phyloP scores from a whole-genome alignment of 2,329 filamentous ascomycete genomes.

The Cladophialophora immunda region DNA sequence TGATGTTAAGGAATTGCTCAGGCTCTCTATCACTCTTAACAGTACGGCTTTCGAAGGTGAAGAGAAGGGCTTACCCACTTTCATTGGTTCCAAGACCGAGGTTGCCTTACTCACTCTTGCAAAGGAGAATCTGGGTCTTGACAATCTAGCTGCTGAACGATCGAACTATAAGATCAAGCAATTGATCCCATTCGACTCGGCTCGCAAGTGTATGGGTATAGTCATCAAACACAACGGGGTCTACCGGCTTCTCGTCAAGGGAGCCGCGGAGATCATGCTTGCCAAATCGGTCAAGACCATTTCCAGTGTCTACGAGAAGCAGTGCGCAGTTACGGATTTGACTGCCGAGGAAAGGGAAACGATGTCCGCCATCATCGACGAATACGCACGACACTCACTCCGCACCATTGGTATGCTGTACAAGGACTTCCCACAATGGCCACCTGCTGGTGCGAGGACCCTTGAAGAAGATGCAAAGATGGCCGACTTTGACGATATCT shows the following conservation, averaged over 20 bases:
- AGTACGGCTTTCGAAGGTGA: slow-evolving; percentile 81
- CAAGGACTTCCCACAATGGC: slow-evolving; percentile 75
- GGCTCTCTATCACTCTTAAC: slow-evolving; percentile 56
- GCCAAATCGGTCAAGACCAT: slow-evolving; percentile 47
- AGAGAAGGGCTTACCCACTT: slow-evolving; percentile 70
- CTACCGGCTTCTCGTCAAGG: slow-evolving; percentile 59
- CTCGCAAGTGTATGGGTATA: slow-evolving; percentile 71
- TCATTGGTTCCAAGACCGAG: slow-evolving; percentile 81
- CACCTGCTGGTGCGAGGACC: slow-evolving; percentile 64
- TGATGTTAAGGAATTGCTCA: slow-evolving; percentile 48
- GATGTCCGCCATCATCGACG: slow-evolving; percentile 49
- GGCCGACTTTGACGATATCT: slow-evolving; percentile 72
- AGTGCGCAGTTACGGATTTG: slow-evolving; percentile 40
- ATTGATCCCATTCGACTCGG: slow-evolving; percentile 78
- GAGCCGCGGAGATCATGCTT: slow-evolving; percentile 58
- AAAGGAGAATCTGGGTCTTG: slow-evolving; percentile 71
- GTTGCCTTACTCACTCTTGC: slow-evolving; percentile 77
- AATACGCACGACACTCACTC: slow-evolving; percentile 65
- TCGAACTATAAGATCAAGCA: slow-evolving; percentile 69
- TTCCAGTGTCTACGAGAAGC: slow-evolving; percentile 41
- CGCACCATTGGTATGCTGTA: slow-evolving; percentile 79
- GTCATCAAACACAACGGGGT: slow-evolving; percentile 51
- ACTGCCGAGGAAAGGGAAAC: slow-evolving; percentile 40
- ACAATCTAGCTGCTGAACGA: slow-evolving; percentile 69
- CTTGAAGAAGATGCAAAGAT: slow-evolving; percentile 69